Conservation (phyloP, 192 early-diverging fungal species). For the Podila horticola region DNA sequence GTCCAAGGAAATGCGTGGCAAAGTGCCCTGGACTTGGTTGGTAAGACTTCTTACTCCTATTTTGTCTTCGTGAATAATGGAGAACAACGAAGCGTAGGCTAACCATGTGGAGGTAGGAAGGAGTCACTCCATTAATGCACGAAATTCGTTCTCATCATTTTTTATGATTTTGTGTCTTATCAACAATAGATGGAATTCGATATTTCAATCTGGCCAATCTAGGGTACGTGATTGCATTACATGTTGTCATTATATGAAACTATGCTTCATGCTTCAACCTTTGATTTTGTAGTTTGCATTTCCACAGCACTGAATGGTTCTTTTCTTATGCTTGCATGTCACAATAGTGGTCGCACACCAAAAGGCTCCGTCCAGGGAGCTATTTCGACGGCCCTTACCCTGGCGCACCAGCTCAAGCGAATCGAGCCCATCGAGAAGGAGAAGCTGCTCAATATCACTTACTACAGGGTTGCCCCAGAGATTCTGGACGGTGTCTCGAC, state of each 20-base stretch:
- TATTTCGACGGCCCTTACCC: slow-evolving; percentile 55
- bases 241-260: not conserved
- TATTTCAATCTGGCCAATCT: not conserved
- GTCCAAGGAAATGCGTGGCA: slow-evolving; percentile 4
- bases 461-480: slow-evolving; percentile 50
- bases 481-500: slow-evolving; percentile 11
- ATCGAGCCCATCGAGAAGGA: slow-evolving; percentile 57
- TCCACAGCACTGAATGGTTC: not conserved
- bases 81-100: not conserved
- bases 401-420: slow-evolving; percentile 32
- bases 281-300: no score
- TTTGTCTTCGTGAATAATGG: not conserved
- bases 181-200: slow-evolving; percentile 1
- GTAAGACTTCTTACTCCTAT: not conserved
- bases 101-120: no score
- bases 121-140: not conserved
- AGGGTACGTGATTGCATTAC: not conserved
- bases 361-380: slow-evolving; percentile 60
- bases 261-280: no score
- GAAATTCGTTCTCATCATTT: not conserved
- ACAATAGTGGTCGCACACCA: slow-evolving; percentile 57
- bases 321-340: not conserved
- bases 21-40: not conserved
- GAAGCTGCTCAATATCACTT: slow-evolving; percentile 29
- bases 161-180: not conserved